Evolutionary conservation across 164 flowering plant species (phyloP).

Genomic region (Chloranthus sessilifolius): DNA sequence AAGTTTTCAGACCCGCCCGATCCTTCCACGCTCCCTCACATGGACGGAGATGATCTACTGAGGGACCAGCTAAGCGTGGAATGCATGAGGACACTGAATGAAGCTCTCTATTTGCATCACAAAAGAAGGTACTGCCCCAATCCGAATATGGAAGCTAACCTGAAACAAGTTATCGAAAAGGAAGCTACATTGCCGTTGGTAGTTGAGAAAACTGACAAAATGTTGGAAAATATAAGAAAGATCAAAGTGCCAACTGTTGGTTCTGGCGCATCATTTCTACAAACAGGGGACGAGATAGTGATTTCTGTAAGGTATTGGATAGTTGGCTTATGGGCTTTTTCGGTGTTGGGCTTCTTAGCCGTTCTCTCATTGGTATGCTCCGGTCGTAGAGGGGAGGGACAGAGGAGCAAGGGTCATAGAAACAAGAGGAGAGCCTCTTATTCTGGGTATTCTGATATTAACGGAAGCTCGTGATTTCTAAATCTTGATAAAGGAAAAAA

Average conservation of each 20-base stretch:
- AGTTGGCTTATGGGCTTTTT: constrained; percentile 55
- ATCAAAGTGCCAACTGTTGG: constrained; percentile 12
- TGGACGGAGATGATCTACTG: constrained; percentile 31
- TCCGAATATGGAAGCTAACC: constrained; percentile 27
- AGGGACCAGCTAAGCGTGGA: constrained; percentile 81
- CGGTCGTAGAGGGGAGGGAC: constrained; percentile 35
- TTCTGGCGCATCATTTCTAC: constrained; percentile 21
- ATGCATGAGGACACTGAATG: constrained; percentile 65
- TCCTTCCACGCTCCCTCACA: constrained; percentile 46
- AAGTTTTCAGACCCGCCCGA: constrained; percentile 94
- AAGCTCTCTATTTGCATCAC: constrained; percentile 74
- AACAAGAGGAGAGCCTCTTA: constrained; percentile 53
- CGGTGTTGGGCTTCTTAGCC: constrained; percentile 50
- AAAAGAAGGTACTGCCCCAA: constrained; percentile 57
- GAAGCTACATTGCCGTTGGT: constrained; percentile 29
- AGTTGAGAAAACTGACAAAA: constrained; percentile 25
- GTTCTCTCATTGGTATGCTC: constrained; percentile 35
- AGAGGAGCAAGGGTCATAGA: constrained; percentile 39
- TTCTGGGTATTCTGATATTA: constrained; percentile 35
- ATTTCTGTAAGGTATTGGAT: constrained; percentile 55
- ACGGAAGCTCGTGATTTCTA: constrained; percentile 23
- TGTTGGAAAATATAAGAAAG: constrained; percentile 7
- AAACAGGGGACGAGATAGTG: constrained; percentile 21
- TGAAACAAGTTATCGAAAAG: constrained; percentile 9
- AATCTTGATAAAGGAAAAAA: no score